phyloP scores from a whole-genome alignment of 106 monocot genomes.

The Dendrobium officinale region DNA sequence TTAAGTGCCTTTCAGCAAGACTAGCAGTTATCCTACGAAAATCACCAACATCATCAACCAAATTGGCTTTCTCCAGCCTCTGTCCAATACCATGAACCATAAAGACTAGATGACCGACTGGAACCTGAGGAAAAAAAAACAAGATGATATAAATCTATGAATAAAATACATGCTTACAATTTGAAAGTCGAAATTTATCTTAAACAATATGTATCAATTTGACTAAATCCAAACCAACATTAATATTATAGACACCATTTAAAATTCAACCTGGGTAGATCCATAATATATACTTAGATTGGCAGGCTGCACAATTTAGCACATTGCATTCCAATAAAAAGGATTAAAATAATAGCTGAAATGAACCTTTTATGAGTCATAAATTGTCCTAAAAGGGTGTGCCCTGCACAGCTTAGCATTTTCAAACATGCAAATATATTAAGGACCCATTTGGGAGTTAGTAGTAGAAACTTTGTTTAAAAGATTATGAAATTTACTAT shows the following conservation, averaged over 20 bases:
- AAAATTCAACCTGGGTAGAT: not conserved
- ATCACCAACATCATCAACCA: constrained; percentile 99
- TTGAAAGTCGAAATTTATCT: not conserved
- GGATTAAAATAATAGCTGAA: too few relatives aligned
- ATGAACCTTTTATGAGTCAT: too few relatives aligned
- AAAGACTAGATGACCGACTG: constrained; percentile 95
- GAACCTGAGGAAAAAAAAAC: constrained; percentile 45
- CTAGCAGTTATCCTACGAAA: constrained; percentile 75
- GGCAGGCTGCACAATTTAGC: not conserved
- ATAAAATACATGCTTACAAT: not conserved
- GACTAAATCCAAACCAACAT: not conserved
- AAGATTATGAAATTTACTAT: not conserved
- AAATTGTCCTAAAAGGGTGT: too few relatives aligned
- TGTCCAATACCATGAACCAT: constrained; percentile 99
- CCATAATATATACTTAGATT: not conserved
- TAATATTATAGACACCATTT: not conserved
- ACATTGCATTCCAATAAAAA: not conserved
- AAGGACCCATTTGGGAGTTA: not conserved
- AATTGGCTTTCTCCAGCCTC: constrained; percentile 90
- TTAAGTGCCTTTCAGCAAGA: constrained; percentile 79
- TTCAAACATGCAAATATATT: not conserved
- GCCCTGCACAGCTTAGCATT: too few relatives aligned
- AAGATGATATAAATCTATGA: constrained; percentile 2
- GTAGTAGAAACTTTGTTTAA: not conserved
- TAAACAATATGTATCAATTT: not conserved